Evolutionary conservation across 257 asterid genomes (phyloP).

Genomic region (Paulownia fortunei): DNA sequence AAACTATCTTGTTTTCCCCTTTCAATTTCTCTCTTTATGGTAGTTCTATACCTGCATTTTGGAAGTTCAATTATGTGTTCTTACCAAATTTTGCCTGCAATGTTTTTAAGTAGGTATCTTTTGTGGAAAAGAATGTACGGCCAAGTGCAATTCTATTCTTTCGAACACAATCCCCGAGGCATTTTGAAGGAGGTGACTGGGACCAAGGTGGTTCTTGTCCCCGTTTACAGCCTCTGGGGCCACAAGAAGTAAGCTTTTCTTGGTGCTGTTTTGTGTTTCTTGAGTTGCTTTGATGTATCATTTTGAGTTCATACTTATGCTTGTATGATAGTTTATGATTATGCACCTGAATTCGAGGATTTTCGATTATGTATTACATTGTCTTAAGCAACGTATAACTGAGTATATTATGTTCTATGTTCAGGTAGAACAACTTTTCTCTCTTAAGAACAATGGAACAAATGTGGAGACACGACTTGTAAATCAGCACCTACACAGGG

Average conservation of each 20-base stretch:
- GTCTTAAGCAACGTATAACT: background rate
- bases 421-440: slow-evolving; percentile 83
- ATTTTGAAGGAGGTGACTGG: slow-evolving; percentile 99
- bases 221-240: slow-evolving; percentile 64
- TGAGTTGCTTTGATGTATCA: background rate
- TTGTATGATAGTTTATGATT: background rate
- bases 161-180: slow-evolving; percentile 92
- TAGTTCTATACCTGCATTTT: slow-evolving; percentile 22
- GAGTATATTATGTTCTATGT: background rate
- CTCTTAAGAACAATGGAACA: slow-evolving; percentile 67
- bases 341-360: background rate
- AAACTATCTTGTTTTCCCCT: background rate
- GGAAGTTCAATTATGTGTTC: slow-evolving; percentile 11
- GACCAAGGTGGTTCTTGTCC: slow-evolving; percentile 93
- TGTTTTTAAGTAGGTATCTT: slow-evolving; percentile 53
- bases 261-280: background rate
- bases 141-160: slow-evolving; percentile 61
- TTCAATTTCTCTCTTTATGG: background rate
- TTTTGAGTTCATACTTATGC: background rate
- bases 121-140: slow-evolving; percentile 54
- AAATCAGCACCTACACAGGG: slow-evolving; percentile 65
- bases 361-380: background rate
- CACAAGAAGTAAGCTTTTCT: slow-evolving; percentile 65
- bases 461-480: slow-evolving; percentile 90
- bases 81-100: slow-evolving; percentile 19